A percentile compares a stretch with the other conserved stretches of the same genome.
These are phyloP conservation scores for Rhizopogon salebrosus DNA, from an alignment of 768 basidiomycete species.

Conservation along the genomic window DNA sequence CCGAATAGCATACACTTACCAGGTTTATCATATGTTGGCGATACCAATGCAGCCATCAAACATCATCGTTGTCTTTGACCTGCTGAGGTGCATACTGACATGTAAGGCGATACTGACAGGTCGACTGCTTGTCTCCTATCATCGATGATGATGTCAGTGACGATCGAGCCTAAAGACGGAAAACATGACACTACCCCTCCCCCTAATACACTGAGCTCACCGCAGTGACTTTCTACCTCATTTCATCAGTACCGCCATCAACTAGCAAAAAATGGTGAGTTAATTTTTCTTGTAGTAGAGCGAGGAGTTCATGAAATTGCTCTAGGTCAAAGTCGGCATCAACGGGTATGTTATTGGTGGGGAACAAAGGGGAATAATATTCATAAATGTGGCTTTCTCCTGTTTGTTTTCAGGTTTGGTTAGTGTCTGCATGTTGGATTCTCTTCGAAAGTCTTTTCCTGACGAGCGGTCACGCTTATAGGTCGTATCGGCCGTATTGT, in stretches of 20 bases:
- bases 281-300: background rate
- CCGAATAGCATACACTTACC: no score
- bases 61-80: no score
- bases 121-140: no score
- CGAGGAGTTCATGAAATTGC: background rate
- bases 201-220: background rate
- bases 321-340: slow-evolving; percentile 78
- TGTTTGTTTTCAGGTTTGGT: slow-evolving; percentile 55
- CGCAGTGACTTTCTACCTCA: slow-evolving; percentile 3
- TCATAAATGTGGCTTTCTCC: slow-evolving; percentile 8
- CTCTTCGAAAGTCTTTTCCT: background rate
- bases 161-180: no score
- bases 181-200: background rate
- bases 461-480: slow-evolving; percentile 23
- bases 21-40: no score
- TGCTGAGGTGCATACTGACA: no score
- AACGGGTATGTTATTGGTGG: slow-evolving; percentile 60
- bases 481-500: slow-evolving; percentile 98
- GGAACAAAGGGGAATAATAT: background rate
- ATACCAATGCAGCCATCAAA: no score
- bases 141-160: no score
- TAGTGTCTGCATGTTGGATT: slow-evolving; percentile 25
- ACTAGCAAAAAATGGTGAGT: slow-evolving; percentile 21
- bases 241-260: slow-evolving; percentile 3
- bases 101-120: no score